Conservation (phyloP, 495 filamentous ascomycete genomes). For the Trichocladium antarcticum region DNA sequence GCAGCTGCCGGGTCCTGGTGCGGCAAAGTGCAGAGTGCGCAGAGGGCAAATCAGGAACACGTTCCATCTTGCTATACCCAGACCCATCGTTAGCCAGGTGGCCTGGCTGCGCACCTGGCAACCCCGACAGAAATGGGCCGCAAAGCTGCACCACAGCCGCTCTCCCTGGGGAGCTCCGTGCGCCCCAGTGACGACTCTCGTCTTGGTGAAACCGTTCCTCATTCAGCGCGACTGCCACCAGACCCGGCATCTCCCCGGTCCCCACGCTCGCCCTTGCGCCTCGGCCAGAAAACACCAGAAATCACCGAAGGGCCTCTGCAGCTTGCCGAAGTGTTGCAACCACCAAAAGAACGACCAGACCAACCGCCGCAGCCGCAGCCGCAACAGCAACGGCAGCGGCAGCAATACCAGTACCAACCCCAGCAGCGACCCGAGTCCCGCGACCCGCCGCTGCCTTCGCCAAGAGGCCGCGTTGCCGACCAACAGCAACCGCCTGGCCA, state of each 20-base stretch:
- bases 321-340: slow-evolving; percentile 29
- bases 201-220: slow-evolving; percentile 29
- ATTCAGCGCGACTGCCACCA: slow-evolving; percentile 22
- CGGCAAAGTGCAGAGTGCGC: slow-evolving; percentile 18
- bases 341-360: too few species aligned
- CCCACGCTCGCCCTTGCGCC: slow-evolving; percentile 42
- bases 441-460: slow-evolving; percentile 14
- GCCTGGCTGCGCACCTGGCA: slow-evolving; percentile 17
- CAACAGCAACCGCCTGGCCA: slow-evolving; percentile 19
- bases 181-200: slow-evolving; percentile 25
- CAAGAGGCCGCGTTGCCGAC: slow-evolving; percentile 10
- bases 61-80: slow-evolving; percentile 20
- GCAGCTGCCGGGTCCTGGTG: slow-evolving; percentile 9
- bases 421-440: not conserved
- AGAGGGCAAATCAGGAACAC: slow-evolving; percentile 22
- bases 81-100: slow-evolving; percentile 13
- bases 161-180: slow-evolving; percentile 34
- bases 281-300: slow-evolving; percentile 28
- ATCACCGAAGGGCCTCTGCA: slow-evolving; percentile 23
- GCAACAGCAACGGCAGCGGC: slow-evolving; percentile 6
- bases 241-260: slow-evolving; percentile 40
- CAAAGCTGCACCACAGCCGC: slow-evolving; percentile 43
- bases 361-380: too few species aligned
- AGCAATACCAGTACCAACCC: slow-evolving; percentile 7
- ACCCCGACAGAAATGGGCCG: slow-evolving; percentile 37